phyloP scores from a whole-genome alignment of 345 rosid species.

The Physaria fendleri region DNA sequence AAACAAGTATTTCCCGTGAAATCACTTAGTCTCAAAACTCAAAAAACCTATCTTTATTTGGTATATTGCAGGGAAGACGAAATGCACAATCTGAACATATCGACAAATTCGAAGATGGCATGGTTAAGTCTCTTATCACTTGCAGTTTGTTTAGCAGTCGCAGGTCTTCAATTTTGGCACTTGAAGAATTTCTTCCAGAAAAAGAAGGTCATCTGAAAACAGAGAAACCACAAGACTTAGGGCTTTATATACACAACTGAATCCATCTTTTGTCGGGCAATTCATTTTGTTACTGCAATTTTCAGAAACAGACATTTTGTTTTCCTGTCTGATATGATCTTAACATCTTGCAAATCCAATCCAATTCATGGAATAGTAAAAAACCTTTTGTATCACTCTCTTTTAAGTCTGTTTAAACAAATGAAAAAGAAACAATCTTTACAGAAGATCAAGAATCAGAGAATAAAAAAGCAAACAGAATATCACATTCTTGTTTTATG shows the following conservation, averaged over 20 bases:
- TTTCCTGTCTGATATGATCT: not conserved
- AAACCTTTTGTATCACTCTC: not conserved
- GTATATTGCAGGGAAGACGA: conserved; percentile 59
- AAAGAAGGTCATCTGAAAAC: conserved; percentile 62
- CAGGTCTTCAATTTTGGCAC: conserved; percentile 75
- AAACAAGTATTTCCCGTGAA: not conserved
- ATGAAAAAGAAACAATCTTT: conserved; percentile 20
- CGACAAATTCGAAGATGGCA: conserved; percentile 64
- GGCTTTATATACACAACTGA: not conserved
- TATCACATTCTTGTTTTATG: not conserved
- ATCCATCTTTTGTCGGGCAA: not conserved
- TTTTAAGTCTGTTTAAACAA: conserved; percentile 1
- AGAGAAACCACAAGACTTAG: not conserved
- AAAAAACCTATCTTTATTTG: not conserved
- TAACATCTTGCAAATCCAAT: conserved; percentile 7
- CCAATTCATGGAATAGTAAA: conserved; percentile 1
- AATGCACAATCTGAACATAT: conserved; percentile 68
- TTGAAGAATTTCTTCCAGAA: conserved; percentile 81
- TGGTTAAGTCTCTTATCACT: conserved; percentile 54
- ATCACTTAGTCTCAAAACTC: not conserved
- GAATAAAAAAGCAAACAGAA: conserved; percentile 13
- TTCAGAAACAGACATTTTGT: not conserved
- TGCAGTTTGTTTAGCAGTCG: conserved; percentile 61
- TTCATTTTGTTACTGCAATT: not conserved
- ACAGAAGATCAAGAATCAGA: conserved; percentile 17